A percentile compares a stretch with the other conserved stretches of the same genome.
phyloP scores from a whole-genome alignment of 208 protist genomes.

The Trypanosoma melophagium region DNA sequence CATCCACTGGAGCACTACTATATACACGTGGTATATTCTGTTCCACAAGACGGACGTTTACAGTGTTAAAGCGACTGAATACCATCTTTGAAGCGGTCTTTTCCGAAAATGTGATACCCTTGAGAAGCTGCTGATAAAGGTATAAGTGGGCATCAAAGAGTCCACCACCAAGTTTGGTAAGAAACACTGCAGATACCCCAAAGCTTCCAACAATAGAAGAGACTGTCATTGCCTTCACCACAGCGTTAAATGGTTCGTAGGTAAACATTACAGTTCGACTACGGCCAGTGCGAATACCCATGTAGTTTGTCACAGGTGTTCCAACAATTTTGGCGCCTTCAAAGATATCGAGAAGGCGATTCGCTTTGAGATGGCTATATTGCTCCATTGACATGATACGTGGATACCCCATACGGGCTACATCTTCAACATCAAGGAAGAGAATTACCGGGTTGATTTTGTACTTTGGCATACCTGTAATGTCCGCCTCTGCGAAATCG shows the following conservation, averaged over 20 bases:
- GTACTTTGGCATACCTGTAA: slow-evolving; percentile 80
- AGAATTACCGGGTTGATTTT: slow-evolving; percentile 73
- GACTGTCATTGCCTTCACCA: slow-evolving; percentile 76
- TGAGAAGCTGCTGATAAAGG: slow-evolving; percentile 75
- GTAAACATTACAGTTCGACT: slow-evolving; percentile 78
- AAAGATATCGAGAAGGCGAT: slow-evolving; percentile 77
- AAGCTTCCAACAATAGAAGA: slow-evolving; percentile 76
- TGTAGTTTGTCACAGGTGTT: slow-evolving; percentile 54
- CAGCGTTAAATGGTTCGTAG: slow-evolving; percentile 72
- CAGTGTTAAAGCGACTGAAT: slow-evolving; percentile 59
- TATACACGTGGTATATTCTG: slow-evolving; percentile 70
- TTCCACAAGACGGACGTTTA: slow-evolving; percentile 73
- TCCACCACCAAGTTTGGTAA: slow-evolving; percentile 73
- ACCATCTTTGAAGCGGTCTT: slow-evolving; percentile 29
- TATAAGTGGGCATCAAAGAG: slow-evolving; percentile 86
- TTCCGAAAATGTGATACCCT: slow-evolving; percentile 50
- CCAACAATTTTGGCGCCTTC: slow-evolving; percentile 70
- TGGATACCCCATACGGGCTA: slow-evolving; percentile 83
- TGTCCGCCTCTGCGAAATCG: slow-evolving; percentile 65
- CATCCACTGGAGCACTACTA: slow-evolving; percentile 28
- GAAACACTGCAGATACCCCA: slow-evolving; percentile 79
- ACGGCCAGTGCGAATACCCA: slow-evolving; percentile 68
- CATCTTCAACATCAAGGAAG: slow-evolving; percentile 85
- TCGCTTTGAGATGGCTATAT: slow-evolving; percentile 85
- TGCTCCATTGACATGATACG: slow-evolving; percentile 85